phyloP scores from a whole-genome alignment of 805 yeast species.

The Saccharomycopsis javanensis region DNA sequence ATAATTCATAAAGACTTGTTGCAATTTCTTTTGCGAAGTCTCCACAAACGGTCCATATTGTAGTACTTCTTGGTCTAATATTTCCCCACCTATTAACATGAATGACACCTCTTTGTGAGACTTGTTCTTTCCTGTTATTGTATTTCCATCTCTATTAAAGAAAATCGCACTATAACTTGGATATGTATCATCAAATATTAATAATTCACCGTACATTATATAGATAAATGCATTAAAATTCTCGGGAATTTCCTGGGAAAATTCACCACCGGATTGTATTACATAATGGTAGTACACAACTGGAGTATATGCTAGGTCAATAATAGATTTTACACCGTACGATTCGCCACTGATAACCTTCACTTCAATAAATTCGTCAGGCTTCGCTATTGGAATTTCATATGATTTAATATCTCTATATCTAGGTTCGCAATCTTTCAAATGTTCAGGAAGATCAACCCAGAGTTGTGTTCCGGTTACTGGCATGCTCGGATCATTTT shows the following conservation, averaged over 20 bases:
- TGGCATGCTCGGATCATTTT: constrained; percentile 29
- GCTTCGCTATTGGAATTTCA: constrained; percentile 49
- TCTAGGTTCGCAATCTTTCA: constrained; percentile 59
- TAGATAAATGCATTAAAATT: constrained; percentile 65
- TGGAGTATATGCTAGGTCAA: constrained; percentile 76
- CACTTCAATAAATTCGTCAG: constrained; percentile 53
- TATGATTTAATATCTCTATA: constrained; percentile 46
- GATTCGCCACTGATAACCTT: constrained; percentile 71
- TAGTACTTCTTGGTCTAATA: constrained; percentile 61
- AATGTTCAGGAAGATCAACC: constrained; percentile 67
- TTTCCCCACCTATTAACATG: constrained; percentile 67
- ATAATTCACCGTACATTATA: constrained; percentile 50
- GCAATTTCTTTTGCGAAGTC: constrained; percentile 52
- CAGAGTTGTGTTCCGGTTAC: constrained; percentile 74
- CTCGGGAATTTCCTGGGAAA: constrained; percentile 47
- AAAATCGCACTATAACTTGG: constrained; percentile 45
- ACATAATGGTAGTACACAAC: constrained; percentile 60
- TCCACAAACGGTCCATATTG: constrained; percentile 93
- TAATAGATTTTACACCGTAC: constrained; percentile 63
- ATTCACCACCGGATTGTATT: constrained; percentile 54
- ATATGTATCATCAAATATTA: constrained; percentile 34
- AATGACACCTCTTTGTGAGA: constrained; percentile 39
- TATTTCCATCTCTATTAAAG: constrained; percentile 61
- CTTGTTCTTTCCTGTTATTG: constrained; percentile 44
- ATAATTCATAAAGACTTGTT: constrained; percentile 62